Evolutionary conservation across 1,284 basidiomycete species (phyloP).

Genomic region (Ganoderma sinense): DNA sequence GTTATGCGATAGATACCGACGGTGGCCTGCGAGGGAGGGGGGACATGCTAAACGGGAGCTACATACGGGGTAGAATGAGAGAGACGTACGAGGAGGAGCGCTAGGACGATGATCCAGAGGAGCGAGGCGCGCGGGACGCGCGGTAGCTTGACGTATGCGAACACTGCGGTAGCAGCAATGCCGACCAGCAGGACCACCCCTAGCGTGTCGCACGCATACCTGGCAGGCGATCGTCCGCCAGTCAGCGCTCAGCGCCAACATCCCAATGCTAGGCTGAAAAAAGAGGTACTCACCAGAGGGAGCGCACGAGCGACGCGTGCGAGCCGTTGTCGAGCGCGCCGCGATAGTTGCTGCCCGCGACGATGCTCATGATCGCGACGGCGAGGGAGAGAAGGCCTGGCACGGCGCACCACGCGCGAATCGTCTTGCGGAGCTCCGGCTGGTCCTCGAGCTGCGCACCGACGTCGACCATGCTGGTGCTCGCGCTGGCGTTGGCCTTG

Average conservation of each 20-base stretch:
- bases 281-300: not conserved
- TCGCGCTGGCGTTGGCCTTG: not conserved
- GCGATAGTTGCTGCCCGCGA: slow-evolving; percentile 38
- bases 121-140: slow-evolving; percentile 17
- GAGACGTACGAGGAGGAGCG: slow-evolving; percentile 18
- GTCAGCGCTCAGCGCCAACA: not conserved
- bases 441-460: slow-evolving; percentile 28
- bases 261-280: too few relatives aligned
- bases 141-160: slow-evolving; percentile 16
- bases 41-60: not conserved
- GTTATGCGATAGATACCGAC: slow-evolving; percentile 14
- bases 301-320: slow-evolving; percentile 32
- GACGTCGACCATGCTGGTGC: too few relatives aligned
- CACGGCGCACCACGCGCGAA: slow-evolving; percentile 37
- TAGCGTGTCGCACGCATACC: slow-evolving; percentile 24
- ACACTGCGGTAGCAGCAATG: not conserved
- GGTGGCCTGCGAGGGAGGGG: not conserved
- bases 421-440: slow-evolving; percentile 37
- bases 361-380: slow-evolving; percentile 35
- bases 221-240: not conserved
- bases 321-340: slow-evolving; percentile 27
- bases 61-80: not conserved
- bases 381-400: slow-evolving; percentile 33
- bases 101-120: slow-evolving; percentile 12
- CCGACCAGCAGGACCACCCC: slow-evolving; percentile 11